Conservation (phyloP, 352 stramenopile species). For the Saprolegnia parasitica region DNA sequence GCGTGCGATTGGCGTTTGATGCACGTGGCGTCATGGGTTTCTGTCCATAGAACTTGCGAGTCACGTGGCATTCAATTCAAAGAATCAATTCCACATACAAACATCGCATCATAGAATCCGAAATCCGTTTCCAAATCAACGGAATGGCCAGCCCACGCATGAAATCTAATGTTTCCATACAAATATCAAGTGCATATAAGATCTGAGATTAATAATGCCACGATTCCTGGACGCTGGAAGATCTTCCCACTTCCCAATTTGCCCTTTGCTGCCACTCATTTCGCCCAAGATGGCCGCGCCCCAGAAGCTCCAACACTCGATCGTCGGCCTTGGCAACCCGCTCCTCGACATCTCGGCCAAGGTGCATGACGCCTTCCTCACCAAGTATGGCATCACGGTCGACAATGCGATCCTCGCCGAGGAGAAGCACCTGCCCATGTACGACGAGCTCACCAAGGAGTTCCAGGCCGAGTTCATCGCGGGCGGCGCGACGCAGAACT, state of each 20-base stretch:
- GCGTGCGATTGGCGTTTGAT: neutral
- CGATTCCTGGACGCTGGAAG: neutral
- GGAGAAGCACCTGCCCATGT: slow-evolving; percentile 96
- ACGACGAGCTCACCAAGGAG: slow-evolving; percentile 89
- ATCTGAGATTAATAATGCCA: neutral
- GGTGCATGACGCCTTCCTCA: slow-evolving; percentile 90
- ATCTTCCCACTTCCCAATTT: slow-evolving; percentile 17
- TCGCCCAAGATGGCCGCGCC: neutral
- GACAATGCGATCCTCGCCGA: slow-evolving; percentile 98
- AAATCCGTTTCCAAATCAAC: neutral
- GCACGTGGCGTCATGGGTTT: neutral
- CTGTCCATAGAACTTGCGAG: neutral
- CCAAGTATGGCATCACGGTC: slow-evolving; percentile 95
- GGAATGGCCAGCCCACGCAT: too few species aligned
- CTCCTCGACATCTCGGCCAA: slow-evolving; percentile 97
- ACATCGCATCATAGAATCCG: neutral
- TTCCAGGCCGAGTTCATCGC: slow-evolving; percentile 95
- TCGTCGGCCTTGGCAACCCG: slow-evolving; percentile 97
- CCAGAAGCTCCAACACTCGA: slow-evolving; percentile 37
- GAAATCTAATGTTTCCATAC: slow-evolving; percentile 3
- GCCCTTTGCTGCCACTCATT: slow-evolving; percentile 13
- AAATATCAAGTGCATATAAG: slow-evolving; percentile 13
- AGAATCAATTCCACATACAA: neutral
- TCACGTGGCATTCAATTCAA: neutral
- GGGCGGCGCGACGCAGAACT: slow-evolving; percentile 98